Conservation (phyloP, 176 grass and related monocot genomes). For the Avena atlantica region DNA sequence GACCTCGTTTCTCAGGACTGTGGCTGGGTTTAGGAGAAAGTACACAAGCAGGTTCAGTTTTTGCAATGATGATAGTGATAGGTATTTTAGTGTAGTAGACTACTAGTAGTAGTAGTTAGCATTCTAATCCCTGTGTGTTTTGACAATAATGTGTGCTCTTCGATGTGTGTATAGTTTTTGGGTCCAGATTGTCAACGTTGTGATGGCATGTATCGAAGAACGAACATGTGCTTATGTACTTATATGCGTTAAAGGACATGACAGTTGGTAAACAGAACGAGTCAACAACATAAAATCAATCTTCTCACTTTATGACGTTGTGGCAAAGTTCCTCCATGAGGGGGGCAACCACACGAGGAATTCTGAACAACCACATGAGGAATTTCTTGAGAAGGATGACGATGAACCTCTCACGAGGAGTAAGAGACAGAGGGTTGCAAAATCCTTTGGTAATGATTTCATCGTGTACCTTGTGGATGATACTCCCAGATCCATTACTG, state of each 20-base stretch:
- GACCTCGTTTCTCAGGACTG: background rate
- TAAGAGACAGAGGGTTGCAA: too few relatives aligned
- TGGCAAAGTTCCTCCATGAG: too few relatives aligned
- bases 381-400: too few relatives aligned
- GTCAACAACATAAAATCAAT: background rate
- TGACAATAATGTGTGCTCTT: constrained; percentile 37
- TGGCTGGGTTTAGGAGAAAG: background rate
- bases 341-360: too few relatives aligned
- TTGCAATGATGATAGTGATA: constrained; percentile 24
- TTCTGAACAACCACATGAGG: too few relatives aligned
- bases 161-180: constrained; percentile 18
- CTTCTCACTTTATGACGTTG: too few relatives aligned
- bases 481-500: too few relatives aligned
- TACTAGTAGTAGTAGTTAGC: constrained; percentile 1
- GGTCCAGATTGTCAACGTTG: background rate
- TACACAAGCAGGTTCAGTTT: background rate
- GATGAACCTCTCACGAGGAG: too few relatives aligned
- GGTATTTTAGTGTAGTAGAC: background rate
- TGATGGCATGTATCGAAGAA: constrained; percentile 12
- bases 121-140: constrained; percentile 20
- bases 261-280: background rate
- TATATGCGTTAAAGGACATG: background rate
- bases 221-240: background rate
- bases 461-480: too few relatives aligned
- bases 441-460: too few relatives aligned